phyloP scores from a whole-genome alignment of 1,139 yeast species.

The Candida anutae region DNA sequence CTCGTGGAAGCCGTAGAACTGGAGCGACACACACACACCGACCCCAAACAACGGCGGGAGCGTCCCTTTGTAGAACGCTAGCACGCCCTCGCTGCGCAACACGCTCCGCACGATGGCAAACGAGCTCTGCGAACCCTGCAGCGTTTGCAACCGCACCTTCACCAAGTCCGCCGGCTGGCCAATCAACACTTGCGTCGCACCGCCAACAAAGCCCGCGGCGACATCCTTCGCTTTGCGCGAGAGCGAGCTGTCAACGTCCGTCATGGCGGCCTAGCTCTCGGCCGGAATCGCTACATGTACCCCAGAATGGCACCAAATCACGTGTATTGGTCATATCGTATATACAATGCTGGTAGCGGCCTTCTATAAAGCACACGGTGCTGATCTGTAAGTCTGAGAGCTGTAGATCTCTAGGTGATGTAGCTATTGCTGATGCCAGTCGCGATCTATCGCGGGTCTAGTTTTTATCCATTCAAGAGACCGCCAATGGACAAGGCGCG shows the following conservation, averaged over 20 bases:
- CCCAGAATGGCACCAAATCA: constrained; percentile 7
- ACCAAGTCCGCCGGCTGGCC: constrained; percentile 73
- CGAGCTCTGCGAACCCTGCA: constrained; percentile 24
- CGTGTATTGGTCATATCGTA: no score
- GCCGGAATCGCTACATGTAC: background rate
- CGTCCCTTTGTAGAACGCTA: constrained; percentile 51
- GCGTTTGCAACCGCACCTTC: constrained; percentile 56
- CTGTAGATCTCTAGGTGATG: no score
- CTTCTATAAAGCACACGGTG: no score
- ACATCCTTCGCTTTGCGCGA: constrained; percentile 56
- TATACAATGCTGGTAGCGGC: no score
- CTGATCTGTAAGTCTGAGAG: no score
- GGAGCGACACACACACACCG: constrained; percentile 68
- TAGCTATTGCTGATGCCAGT: no score
- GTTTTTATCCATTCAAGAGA: constrained; percentile 19
- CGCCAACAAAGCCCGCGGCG: constrained; percentile 43
- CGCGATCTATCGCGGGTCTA: no score
- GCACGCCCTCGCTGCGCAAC: constrained; percentile 48
- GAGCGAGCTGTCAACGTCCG: constrained; percentile 40
- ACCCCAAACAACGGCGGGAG: constrained; percentile 47
- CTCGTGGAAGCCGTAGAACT: constrained; percentile 74
- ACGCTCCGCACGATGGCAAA: constrained; percentile 47
- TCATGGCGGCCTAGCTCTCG: background rate
- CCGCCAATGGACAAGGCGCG: constrained; percentile 29
- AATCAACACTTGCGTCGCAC: constrained; percentile 63